Evolutionary conservation across 2,329 filamentous ascomycete genomes (phyloP).

Genomic region (Capronia americana): DNA sequence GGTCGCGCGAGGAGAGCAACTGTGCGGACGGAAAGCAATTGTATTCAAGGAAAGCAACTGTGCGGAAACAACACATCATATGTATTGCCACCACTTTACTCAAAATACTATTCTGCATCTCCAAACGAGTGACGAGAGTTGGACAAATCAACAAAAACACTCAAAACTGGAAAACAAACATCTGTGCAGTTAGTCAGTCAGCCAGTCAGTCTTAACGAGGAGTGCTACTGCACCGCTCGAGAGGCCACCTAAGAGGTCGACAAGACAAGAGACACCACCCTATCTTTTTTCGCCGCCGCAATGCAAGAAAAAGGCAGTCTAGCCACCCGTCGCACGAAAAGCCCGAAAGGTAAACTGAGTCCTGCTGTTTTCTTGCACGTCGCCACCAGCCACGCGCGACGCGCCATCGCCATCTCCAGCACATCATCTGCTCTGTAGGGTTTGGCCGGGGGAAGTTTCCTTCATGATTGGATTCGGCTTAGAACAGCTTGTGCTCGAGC

Average conservation of each 20-base stretch:
- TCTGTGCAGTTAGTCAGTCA: constrained; percentile 28
- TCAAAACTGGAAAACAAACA: constrained; percentile 3
- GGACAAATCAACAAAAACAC: not conserved
- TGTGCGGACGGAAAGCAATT: too few species aligned
- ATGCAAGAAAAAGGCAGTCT: constrained; percentile 35
- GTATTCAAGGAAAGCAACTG: too few species aligned
- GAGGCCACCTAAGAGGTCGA: too few species aligned
- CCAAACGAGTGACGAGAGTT: constrained; percentile 26
- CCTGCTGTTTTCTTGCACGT: constrained; percentile 24
- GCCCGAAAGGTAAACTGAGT: constrained; percentile 23
- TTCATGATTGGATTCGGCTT: not conserved
- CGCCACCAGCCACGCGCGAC: not conserved
- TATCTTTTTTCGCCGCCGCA: constrained; percentile 28
- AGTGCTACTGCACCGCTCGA: too few species aligned
- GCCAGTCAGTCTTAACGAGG: too few species aligned
- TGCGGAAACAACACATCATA: too few species aligned
- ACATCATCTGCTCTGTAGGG: not conserved
- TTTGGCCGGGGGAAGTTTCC: not conserved
- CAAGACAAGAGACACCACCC: too few species aligned
- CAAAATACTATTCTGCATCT: constrained; percentile 21
- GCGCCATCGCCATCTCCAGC: not conserved
- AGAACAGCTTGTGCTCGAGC: constrained; percentile 94
- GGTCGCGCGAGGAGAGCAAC: too few species aligned
- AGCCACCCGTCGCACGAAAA: constrained; percentile 33
- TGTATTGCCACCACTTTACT: constrained; percentile 16